Evolutionary conservation across 768 basidiomycete genomes (phyloP), one percentile per base, ranked within the genome.

Genomic region (Leucocoprinus sp.): DNA sequence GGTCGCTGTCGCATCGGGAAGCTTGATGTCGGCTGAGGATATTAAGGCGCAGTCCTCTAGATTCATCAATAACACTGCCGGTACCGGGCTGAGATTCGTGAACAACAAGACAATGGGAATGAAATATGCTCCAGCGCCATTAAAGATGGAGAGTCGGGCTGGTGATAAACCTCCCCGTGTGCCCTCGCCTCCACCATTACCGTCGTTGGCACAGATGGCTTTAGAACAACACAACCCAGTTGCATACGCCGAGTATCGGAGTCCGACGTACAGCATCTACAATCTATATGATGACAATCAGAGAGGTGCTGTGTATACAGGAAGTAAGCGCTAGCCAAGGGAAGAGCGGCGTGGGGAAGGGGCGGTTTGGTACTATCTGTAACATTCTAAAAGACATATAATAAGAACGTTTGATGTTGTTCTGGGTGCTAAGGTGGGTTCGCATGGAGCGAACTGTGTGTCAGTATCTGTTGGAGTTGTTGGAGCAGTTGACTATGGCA

Each of bases 191-290:
- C 83, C 83, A 12, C 72, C 78, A 17, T 58, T 86, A 33, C 85
- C 84, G 8, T 84, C 84, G 19, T 59, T 89, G 42, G 68, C 83
- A 7, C 87, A 88, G 62, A 84, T 89, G 84, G 85, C 74, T 39
- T 58, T 88, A 56, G 72, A 76, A 36, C 81, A 83, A 50, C 60
- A 65, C 2, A 75, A 83, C 46, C 73, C 76, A 4, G 74, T 80
- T 43, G 78, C 70, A 3, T 84, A 74, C 60, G 74, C 67, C 5
- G 76, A 75, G 38, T 88, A 89, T 50, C 70, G 78, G 50, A 86
- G 86, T 55, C 84, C 87, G 14, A 89, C 87, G 4, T 89, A 89
- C 53, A 90, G 86, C 58, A 75, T 90, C 45, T 89, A 83, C 56
- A 82, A 82, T 31, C 53, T 87, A 52, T 88, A 88, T 55, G 81